Evolutionary conservation across 2,329 filamentous ascomycete species (phyloP).

Genomic region (Aureobasidium pullulans): DNA sequence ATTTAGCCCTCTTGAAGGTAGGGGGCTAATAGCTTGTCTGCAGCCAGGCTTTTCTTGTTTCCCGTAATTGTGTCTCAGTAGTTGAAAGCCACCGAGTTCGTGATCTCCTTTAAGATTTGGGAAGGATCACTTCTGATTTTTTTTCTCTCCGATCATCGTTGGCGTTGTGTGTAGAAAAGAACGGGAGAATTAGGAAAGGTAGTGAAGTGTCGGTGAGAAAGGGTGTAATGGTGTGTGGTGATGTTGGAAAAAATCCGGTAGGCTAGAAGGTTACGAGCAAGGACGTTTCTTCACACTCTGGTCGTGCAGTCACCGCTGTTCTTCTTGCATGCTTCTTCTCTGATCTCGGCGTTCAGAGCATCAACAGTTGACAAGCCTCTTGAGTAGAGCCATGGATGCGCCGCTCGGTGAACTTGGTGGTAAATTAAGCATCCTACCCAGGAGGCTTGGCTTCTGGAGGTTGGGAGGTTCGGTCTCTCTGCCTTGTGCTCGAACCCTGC

Average conservation of each 20-base stretch:
- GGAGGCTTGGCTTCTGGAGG: slow-evolving; percentile 10
- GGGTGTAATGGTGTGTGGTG: slow-evolving; percentile 8
- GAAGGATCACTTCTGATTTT: neutral
- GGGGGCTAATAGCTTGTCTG: neutral
- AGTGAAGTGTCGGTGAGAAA: slow-evolving; percentile 3
- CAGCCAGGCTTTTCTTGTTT: slow-evolving; percentile 4
- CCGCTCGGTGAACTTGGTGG: slow-evolving; percentile 8
- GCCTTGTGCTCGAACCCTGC: slow-evolving; percentile 4
- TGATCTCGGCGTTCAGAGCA: neutral
- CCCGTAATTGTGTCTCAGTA: slow-evolving; percentile 9
- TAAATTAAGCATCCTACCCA: slow-evolving; percentile 13
- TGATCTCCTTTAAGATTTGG: neutral
- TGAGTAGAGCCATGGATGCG: slow-evolving; percentile 11
- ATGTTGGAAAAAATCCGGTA: slow-evolving; percentile 3
- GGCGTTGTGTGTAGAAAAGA: neutral
- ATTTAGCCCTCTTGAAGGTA: neutral
- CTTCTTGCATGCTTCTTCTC: neutral
- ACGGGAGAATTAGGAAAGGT: neutral
- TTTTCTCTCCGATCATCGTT: neutral
- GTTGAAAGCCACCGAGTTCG: neutral
- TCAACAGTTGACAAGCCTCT: neutral
- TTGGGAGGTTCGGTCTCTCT: neutral
- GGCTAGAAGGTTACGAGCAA: slow-evolving; percentile 7
- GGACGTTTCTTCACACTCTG: slow-evolving; percentile 4
- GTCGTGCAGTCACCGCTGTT: neutral